phyloP scores from a whole-genome alignment of 306 rosid species.

The Sphenostylis stenocarpa region DNA sequence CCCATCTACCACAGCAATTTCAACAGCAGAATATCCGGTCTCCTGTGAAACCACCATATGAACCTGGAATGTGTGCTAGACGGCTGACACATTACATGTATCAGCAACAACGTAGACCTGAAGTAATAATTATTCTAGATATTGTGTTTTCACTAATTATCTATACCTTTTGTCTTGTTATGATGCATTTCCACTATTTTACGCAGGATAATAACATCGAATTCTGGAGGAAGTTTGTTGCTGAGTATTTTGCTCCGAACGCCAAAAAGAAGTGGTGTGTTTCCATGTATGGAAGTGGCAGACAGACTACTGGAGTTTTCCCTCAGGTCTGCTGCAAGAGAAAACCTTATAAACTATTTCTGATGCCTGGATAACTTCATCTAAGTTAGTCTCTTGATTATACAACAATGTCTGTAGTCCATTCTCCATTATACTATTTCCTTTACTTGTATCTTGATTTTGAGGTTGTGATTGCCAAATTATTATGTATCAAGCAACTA shows the following conservation, averaged over 20 bases:
- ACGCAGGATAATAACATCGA: slow-evolving; percentile 87
- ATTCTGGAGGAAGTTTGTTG: slow-evolving; percentile 97
- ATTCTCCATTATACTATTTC: neutral
- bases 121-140: slow-evolving; percentile 49
- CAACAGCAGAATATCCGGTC: slow-evolving; percentile 81
- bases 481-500: neutral
- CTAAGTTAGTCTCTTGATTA: slow-evolving; percentile 40
- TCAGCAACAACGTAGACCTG: slow-evolving; percentile 92
- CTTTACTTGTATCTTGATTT: slow-evolving; percentile 22
- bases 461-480: neutral
- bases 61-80: slow-evolving; percentile 97
- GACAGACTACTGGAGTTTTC: slow-evolving; percentile 94
- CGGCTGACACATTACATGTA: slow-evolving; percentile 90
- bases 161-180: slow-evolving; percentile 20
- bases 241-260: slow-evolving; percentile 84
- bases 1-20: slow-evolving; percentile 78
- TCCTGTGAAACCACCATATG: slow-evolving; percentile 78
- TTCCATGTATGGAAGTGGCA: slow-evolving; percentile 93
- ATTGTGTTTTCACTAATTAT: neutral
- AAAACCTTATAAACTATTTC: slow-evolving; percentile 32
- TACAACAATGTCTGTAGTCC: slow-evolving; percentile 12
- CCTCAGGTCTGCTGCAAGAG: slow-evolving; percentile 79
- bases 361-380: slow-evolving; percentile 32
- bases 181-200: slow-evolving; percentile 31
- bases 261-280: slow-evolving; percentile 99